These are phyloP conservation scores for Verticillium longisporum DNA, from an alignment of 2,329 filamentous ascomycete genomes.

Conservation along the genomic window DNA sequence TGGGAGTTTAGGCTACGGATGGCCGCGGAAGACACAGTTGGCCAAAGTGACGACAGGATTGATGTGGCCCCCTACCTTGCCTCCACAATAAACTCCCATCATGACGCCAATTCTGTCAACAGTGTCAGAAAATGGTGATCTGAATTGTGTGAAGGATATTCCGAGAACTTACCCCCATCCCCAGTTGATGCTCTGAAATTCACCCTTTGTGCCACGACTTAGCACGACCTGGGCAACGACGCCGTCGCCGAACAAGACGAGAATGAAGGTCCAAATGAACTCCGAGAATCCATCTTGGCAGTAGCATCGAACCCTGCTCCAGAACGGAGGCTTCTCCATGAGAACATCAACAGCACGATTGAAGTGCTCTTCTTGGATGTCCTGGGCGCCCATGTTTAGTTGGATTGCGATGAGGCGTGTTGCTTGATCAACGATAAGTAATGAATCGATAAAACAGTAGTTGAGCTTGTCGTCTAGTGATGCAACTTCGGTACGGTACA, in stretches of 20 bases:
- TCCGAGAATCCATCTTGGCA: slow-evolving; percentile 57
- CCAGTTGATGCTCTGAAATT: slow-evolving; percentile 42
- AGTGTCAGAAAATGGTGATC: background rate
- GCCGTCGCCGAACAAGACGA: slow-evolving; percentile 64
- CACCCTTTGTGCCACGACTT: slow-evolving; percentile 38
- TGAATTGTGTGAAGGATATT: background rate
- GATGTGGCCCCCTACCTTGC: slow-evolving; percentile 60
- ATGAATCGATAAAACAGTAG: no score
- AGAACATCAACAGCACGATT: background rate
- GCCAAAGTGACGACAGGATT: slow-evolving; percentile 64
- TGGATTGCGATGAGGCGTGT: slow-evolving; percentile 4
- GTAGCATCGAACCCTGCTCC: slow-evolving; percentile 44
- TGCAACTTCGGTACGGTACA: no score
- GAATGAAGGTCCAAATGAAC: slow-evolving; percentile 61
- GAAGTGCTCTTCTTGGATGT: background rate
- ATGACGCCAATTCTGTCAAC: slow-evolving; percentile 52
- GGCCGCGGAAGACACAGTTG: slow-evolving; percentile 60
- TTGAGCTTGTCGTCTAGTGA: no score
- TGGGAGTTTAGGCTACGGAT: slow-evolving; percentile 64
- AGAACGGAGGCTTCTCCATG: slow-evolving; percentile 24
- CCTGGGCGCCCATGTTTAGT: background rate
- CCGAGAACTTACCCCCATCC: slow-evolving; percentile 37
- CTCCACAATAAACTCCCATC: slow-evolving; percentile 59
- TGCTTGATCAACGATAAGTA: no score
- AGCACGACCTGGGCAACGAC: slow-evolving; percentile 63